phyloP scores from a whole-genome alignment of 108 stramenopile species.

The Tribonema minus region DNA sequence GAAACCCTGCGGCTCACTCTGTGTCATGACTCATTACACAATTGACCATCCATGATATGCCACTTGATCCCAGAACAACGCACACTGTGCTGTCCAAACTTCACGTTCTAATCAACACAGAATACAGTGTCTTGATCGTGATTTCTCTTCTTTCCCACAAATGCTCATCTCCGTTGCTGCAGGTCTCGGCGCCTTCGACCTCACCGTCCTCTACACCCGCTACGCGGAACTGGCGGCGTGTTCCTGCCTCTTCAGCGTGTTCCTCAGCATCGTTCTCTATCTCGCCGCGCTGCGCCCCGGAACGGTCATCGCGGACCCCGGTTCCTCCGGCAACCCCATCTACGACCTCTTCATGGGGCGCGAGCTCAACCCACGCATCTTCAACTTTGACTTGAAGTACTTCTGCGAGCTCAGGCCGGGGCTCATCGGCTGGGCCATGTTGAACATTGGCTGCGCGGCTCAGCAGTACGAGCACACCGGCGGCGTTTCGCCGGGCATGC shows the following conservation, averaged over 20 bases:
- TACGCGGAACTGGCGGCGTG: slow-evolving; percentile 56
- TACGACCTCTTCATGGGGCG: slow-evolving; percentile 97
- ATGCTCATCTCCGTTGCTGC: not conserved
- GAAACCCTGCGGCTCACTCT: no score
- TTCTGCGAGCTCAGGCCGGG: slow-evolving; percentile 96
- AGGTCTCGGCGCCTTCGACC: slow-evolving; percentile 55
- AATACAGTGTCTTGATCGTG: not conserved
- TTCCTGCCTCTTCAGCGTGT: slow-evolving; percentile 56
- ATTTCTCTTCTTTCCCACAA: not conserved
- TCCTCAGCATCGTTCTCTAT: slow-evolving; percentile 71
- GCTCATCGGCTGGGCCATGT: slow-evolving; percentile 76
- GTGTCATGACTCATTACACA: no score
- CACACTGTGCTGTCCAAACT: no score
- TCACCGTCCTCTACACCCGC: slow-evolving; percentile 70
- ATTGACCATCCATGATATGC: no score
- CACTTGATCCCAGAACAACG: no score
- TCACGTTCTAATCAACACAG: not conserved
- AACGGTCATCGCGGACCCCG: slow-evolving; percentile 71
- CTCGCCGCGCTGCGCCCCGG: slow-evolving; percentile 59
- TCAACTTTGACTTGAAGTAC: slow-evolving; percentile 82
- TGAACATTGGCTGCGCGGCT: slow-evolving; percentile 70
- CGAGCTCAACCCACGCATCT: slow-evolving; percentile 90
- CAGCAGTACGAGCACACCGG: slow-evolving; percentile 73
- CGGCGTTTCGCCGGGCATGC: slow-evolving; percentile 77
- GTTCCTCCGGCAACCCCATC: slow-evolving; percentile 71